Percentiles rank a stretch among this genome's conserved stretches.
Evolutionary conservation across 306 rosid species (phyloP).

Genomic region (Lathyrus tuberosus): DNA sequence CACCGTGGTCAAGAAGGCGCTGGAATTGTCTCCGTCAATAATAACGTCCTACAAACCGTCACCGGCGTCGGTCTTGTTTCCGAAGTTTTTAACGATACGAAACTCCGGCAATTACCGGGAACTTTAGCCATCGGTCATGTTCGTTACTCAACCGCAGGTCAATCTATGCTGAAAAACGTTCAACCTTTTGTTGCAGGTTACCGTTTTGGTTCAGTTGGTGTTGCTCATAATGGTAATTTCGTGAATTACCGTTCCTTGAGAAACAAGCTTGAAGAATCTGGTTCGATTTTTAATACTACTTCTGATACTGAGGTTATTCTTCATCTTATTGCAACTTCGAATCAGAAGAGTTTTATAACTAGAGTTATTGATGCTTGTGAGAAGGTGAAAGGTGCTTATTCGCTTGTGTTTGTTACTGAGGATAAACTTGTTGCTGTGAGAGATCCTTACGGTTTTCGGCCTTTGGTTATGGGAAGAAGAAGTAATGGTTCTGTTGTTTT

Average conservation of each 20-base stretch:
- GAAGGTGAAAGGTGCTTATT: constrained; percentile 81
- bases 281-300: constrained; percentile 87
- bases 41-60: constrained; percentile 57
- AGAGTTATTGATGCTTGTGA: constrained; percentile 88
- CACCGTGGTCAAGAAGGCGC: constrained; percentile 99
- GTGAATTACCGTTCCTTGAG: constrained; percentile 73
- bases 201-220: constrained; percentile 84
- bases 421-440: constrained; percentile 84
- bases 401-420: constrained; percentile 67
- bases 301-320: constrained; percentile 93
- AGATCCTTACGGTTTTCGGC: constrained; percentile 84
- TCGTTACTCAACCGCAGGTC: constrained; percentile 83
- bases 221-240: constrained; percentile 88
- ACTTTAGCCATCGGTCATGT: constrained; percentile 78
- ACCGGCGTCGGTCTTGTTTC: constrained; percentile 89
- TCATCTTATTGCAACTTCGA: constrained; percentile 87
- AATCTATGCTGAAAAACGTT: constrained; percentile 79
- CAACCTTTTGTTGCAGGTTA: constrained; percentile 91
- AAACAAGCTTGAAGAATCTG: constrained; percentile 68
- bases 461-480: constrained; percentile 92
- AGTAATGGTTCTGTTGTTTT: constrained; percentile 91
- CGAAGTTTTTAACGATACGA: constrained; percentile 67
- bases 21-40: constrained; percentile 65
- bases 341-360: constrained; percentile 65
- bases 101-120: constrained; percentile 68